Evolutionary conservation across 202 grass and related monocot genomes (phyloP), one percentile per base, ranked within the genome.

Genomic region (Eragrostis tef): DNA sequence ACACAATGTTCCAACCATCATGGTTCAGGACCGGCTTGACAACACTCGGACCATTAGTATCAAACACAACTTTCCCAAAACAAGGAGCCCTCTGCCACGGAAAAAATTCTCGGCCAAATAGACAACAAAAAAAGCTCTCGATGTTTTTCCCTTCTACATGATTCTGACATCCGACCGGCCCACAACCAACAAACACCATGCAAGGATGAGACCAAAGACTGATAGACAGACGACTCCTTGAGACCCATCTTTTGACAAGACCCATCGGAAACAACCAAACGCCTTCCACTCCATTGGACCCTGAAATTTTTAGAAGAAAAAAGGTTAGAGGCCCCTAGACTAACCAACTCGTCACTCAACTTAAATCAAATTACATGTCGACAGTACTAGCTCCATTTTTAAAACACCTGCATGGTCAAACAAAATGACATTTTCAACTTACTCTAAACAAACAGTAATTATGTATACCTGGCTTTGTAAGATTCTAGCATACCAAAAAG

Each of bases 181-280:
- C 49, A 77, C 17, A 57, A 64, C 63, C 36, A 81, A 41, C 65
- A 47, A 78, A 78, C 49, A 78, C 39, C 36, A 42, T 73, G 56
- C 75, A 61, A 73, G 67, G 71, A 65, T 25, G 71, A 57, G 50
- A 76, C 20, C 29, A n/a, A 26, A 83, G 29, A 58, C 66, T 43
- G 25, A 58, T 49, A 17, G 79, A 56, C 65, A 20, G 22, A 81
- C 27, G 43, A 73, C 78, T 73, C 78, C 72, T 22, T 25, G 15
- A 85, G 47, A 81, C 57, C 65, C 87, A 73, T 89, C 66, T 74
- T 42, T 81, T 22, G 31, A 86, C 77, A 66, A 45, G 64, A 78
- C 29, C 27, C 73, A 54, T 63, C 77, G 65, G 64, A 81, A 70
- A 81, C 54, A 75, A 45, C 53, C 46, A 84, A 74, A 80, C 56